Conservation (phyloP, 2,329 filamentous ascomycete species). For the Endoconidiophora polonica region DNA sequence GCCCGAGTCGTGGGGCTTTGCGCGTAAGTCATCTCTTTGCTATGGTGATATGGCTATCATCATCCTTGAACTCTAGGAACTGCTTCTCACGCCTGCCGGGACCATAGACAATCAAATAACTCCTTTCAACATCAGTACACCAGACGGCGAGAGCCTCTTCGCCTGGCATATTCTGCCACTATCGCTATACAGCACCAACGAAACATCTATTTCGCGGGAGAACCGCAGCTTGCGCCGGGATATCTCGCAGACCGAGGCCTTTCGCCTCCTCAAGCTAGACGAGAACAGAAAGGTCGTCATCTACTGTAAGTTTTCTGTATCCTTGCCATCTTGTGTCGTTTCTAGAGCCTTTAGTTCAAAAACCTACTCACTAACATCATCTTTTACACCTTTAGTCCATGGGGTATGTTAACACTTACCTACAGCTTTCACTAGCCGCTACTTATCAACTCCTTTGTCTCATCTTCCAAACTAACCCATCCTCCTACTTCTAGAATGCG, state of each 20-base stretch:
- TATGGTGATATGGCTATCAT: slow-evolving; percentile 6
- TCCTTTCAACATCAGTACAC: slow-evolving; percentile 60
- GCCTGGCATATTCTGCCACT: slow-evolving; percentile 84
- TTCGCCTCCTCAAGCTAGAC: slow-evolving; percentile 45
- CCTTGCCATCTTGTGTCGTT: no score
- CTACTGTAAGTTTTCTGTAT: slow-evolving; percentile 25
- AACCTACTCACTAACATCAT: neutral
- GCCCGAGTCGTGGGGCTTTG: slow-evolving; percentile 74
- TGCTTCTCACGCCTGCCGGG: neutral
- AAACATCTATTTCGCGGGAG: slow-evolving; percentile 40
- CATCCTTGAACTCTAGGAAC: neutral
- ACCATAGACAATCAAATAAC: slow-evolving; percentile 65
- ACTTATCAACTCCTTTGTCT: slow-evolving; percentile 8
- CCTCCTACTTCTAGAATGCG: slow-evolving; percentile 43
- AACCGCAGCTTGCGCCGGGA: slow-evolving; percentile 32
- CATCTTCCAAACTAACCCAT: slow-evolving; percentile 31
- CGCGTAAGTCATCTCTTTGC: slow-evolving; percentile 34
- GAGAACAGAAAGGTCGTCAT: slow-evolving; percentile 44
- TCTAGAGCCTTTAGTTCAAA: no score
- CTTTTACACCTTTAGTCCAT: slow-evolving; percentile 3
- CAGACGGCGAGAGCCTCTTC: slow-evolving; percentile 63
- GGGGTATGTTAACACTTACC: slow-evolving; percentile 18
- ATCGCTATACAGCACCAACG: slow-evolving; percentile 56
- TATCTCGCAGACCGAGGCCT: slow-evolving; percentile 39
- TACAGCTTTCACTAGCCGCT: slow-evolving; percentile 3